Evolutionary conservation across 768 basidiomycete genomes (phyloP).

Genomic region (Kwoniella dejecticola): DNA sequence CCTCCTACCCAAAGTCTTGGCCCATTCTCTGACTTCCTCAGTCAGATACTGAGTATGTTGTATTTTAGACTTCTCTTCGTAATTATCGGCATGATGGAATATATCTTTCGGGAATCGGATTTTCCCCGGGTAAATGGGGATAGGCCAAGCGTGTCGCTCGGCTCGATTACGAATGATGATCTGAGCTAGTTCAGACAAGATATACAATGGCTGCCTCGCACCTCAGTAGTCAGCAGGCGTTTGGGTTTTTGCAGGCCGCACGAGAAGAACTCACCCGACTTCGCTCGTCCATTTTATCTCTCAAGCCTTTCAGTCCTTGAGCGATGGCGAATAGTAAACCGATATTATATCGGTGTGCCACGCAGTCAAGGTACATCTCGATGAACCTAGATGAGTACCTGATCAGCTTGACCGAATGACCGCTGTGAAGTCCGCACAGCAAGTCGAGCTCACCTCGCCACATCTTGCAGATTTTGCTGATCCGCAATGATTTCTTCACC

Average conservation of each 20-base stretch:
- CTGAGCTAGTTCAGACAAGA: slow-evolving; percentile 83
- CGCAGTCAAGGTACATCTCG: slow-evolving; percentile 77
- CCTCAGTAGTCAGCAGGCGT: background rate
- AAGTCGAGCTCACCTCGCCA: slow-evolving; percentile 68
- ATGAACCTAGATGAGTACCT: too few relatives aligned
- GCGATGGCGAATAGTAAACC: slow-evolving; percentile 81
- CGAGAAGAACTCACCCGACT: slow-evolving; percentile 63
- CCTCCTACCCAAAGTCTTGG: slow-evolving; percentile 28
- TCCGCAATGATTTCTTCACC: slow-evolving; percentile 13
- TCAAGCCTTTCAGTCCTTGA: slow-evolving; percentile 78
- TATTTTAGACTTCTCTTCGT: slow-evolving; percentile 15
- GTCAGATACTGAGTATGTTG: slow-evolving; percentile 25
- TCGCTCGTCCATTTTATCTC: slow-evolving; percentile 69
- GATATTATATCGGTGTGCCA: slow-evolving; percentile 78
- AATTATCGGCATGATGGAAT: slow-evolving; percentile 63
- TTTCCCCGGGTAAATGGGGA: slow-evolving; percentile 78
- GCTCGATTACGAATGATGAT: slow-evolving; percentile 75
- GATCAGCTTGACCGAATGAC: too few relatives aligned
- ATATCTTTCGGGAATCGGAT: slow-evolving; percentile 80
- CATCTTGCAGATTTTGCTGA: slow-evolving; percentile 64
- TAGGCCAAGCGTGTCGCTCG: slow-evolving; percentile 68
- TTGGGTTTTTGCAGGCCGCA: background rate
- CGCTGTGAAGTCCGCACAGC: too few relatives aligned
- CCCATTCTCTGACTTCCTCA: slow-evolving; percentile 27
- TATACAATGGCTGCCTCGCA: slow-evolving; percentile 73